Base-by-base conservation (phyloP, 768 basidiomycete species). In the Pisolithus microcarpus region DNA sequence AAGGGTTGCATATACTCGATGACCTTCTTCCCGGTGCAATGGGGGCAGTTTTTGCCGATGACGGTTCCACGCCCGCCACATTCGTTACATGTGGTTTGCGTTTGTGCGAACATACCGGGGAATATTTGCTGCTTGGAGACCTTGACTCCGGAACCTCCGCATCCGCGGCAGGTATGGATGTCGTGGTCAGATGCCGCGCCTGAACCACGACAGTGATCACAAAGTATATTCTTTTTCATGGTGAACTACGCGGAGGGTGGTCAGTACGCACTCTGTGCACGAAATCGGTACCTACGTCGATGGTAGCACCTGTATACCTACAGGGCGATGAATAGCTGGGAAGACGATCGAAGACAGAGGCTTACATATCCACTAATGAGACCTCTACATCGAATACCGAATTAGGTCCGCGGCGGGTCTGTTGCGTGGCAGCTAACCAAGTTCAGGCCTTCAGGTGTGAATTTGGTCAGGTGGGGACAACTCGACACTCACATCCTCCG, bases 191-290 rank as follows among this genome's bases (percentile, higher is more conserved):
- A 88, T 1, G 91, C 87, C 0, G 96, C 96, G 21, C 96, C 96
- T 0, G 91, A 83, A 21, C 96, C 96, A 62, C 93, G 85, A 70
- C 96, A 99, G 64, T 96, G 90, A 67, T 97, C 93, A 62, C 96
- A 99, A 16, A 99, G 83, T 34, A 95, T 81, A 48, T 84, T 82
- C 65, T 95, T 94, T 66, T 84, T 87, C 64, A 97, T 77, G 73
- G 88, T 86, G 69, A 99, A 95, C 92, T 98, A 57, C 13, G 18
- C 34, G n/a, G 11, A 52, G 3, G 47, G 34, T 11, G 30, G 19
- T 58, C 36, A 68, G 47, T 39, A 21, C 19, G 24, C 30, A 19
- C 38, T 26, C n/a, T 13, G 34, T 1, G 28, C 2, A 43, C 52
- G 13, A 18, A 15, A 24, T 43, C n/a, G 16, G n/a, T 38, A 66